Evolutionary conservation across 441 rosid species (phyloP).

Genomic region (Adansonia madagascariensis): DNA sequence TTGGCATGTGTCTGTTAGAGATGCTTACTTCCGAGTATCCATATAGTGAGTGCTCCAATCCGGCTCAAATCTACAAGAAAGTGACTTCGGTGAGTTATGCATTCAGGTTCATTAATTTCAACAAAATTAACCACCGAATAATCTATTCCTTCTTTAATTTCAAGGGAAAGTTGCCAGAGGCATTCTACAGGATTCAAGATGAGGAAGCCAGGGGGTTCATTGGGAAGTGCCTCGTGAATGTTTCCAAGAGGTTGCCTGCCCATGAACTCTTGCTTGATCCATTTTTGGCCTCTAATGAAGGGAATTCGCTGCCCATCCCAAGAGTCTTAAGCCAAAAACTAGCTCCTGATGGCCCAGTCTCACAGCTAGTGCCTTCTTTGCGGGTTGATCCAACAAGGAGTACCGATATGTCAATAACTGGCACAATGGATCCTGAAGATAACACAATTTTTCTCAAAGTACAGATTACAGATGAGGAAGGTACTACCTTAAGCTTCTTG

Average conservation of each 20-base stretch:
- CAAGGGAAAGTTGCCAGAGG: constrained; percentile 86
- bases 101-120: constrained; percentile 11
- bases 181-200: constrained; percentile 68
- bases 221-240: constrained; percentile 73
- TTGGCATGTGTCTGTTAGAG: constrained; percentile 76
- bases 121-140: not conserved
- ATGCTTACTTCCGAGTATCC: constrained; percentile 73
- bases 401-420: constrained; percentile 79
- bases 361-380: constrained; percentile 38
- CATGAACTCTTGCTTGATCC: constrained; percentile 68
- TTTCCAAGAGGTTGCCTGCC: constrained; percentile 75
- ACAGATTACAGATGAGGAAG: constrained; percentile 70
- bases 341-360: constrained; percentile 34
- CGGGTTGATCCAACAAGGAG: constrained; percentile 49
- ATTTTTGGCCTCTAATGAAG: constrained; percentile 58
- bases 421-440: constrained; percentile 74
- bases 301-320: constrained; percentile 31
- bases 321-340: constrained; percentile 40
- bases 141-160: constrained; percentile 22
- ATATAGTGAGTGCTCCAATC: constrained; percentile 65
- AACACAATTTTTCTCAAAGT: constrained; percentile 82
- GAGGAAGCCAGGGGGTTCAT: constrained; percentile 64
- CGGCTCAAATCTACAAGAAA: constrained; percentile 79
- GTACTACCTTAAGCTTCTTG: constrained; percentile 35
- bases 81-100: constrained; percentile 59